These are phyloP conservation scores for Secale cereale DNA, from an alignment of 176 grass and related monocot genomes.

Conservation along the genomic window DNA sequence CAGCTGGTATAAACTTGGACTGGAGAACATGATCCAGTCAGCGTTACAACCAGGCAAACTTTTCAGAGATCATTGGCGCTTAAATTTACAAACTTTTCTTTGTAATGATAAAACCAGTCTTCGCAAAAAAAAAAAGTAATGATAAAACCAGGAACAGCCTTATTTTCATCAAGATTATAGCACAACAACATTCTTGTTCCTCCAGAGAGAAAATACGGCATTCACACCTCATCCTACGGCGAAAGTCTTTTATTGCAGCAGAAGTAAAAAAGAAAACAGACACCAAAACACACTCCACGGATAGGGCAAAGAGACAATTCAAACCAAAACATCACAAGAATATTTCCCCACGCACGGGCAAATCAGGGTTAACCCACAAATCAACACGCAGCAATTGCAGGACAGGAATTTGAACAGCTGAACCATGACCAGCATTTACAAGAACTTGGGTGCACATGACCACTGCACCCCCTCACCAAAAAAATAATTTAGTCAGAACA, in stretches of 20 bases:
- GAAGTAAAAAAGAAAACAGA: neutral
- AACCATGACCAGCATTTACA: constrained; percentile 34
- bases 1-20: neutral
- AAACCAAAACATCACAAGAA: neutral
- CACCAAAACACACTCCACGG: too few species aligned
- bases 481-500: constrained; percentile 41
- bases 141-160: neutral
- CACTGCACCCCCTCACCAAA: constrained; percentile 21
- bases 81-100: neutral
- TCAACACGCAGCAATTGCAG: neutral
- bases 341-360: neutral
- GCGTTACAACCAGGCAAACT: neutral
- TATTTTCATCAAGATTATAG: neutral
- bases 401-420: neutral
- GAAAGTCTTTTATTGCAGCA: neutral
- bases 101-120: neutral
- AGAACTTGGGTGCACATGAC: constrained; percentile 16
- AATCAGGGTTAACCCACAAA: neutral
- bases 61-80: too few species aligned
- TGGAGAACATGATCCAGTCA: neutral
- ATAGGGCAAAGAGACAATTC: neutral
- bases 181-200: neutral
- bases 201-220: neutral
- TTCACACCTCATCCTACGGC: neutral
- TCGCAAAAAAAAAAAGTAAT: too few species aligned